phyloP scores from a whole-genome alignment of 768 basidiomycete genomes.

The Auricularia cornea region DNA sequence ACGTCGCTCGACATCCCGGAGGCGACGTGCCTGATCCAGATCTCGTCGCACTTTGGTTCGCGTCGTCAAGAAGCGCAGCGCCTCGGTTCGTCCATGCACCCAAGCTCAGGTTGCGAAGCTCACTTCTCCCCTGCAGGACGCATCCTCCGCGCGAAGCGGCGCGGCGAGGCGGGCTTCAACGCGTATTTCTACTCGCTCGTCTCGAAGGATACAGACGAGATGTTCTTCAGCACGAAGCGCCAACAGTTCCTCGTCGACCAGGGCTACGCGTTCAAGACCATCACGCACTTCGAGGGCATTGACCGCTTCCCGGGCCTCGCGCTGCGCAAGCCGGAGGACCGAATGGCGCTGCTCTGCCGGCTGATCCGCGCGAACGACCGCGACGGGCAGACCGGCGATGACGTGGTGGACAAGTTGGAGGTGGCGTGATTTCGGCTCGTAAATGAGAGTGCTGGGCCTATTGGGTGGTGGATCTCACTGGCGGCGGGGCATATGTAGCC shows the following conservation, averaged over 20 bases:
- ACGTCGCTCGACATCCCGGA: background rate
- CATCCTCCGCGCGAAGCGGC: background rate
- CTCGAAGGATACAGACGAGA: background rate
- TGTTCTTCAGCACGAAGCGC: background rate
- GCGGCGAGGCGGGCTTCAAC: background rate
- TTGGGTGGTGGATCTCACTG: too few relatives aligned
- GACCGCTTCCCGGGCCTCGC: too few relatives aligned
- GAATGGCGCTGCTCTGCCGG: too few relatives aligned
- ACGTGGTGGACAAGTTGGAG: too few relatives aligned
- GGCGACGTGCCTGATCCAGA: background rate
- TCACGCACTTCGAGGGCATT: too few relatives aligned
- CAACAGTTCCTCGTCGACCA: background rate
- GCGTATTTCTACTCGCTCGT: background rate
- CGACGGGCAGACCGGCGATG: too few relatives aligned
- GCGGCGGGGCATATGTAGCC: too few relatives aligned
- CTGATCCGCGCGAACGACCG: too few relatives aligned
- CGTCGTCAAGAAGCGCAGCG: background rate
- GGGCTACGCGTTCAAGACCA: background rate
- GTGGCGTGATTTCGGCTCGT: too few relatives aligned
- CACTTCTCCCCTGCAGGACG: background rate
- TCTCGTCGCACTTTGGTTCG: background rate
- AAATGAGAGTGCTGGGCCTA: too few relatives aligned
- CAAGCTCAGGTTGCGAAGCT: too few relatives aligned
- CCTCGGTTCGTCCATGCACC: background rate
- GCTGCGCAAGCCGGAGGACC: too few relatives aligned